These are phyloP conservation scores for Suillus alpinus DNA, from an alignment of 768 basidiomycete species.

Conservation along the genomic window DNA sequence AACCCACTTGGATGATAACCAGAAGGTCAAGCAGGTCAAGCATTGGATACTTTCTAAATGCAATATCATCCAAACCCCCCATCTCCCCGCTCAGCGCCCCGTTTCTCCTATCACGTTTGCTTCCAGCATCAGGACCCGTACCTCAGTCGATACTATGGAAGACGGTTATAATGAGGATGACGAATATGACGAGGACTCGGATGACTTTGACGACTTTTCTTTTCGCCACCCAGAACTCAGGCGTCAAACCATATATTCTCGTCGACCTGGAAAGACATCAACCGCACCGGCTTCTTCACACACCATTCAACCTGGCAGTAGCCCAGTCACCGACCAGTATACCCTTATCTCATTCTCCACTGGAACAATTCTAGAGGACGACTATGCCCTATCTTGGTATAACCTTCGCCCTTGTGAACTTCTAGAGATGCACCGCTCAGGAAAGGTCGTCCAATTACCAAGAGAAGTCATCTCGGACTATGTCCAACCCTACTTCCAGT, in stretches of 20 bases:
- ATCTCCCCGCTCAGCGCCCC: slow-evolving; percentile 35
- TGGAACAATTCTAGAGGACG: slow-evolving; percentile 68
- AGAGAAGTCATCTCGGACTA: slow-evolving; percentile 41
- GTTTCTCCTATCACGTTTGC: slow-evolving; percentile 74
- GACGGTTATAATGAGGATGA: slow-evolving; percentile 33
- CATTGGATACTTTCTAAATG: slow-evolving; percentile 60
- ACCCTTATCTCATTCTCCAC: slow-evolving; percentile 65
- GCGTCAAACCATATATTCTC: slow-evolving; percentile 9
- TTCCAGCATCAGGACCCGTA: slow-evolving; percentile 11
- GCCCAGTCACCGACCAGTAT: slow-evolving; percentile 36
- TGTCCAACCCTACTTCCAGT: slow-evolving; percentile 58
- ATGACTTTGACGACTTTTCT: slow-evolving; percentile 19
- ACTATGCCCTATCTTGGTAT: slow-evolving; percentile 56
- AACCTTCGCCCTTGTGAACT: slow-evolving; percentile 60
- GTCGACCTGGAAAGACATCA: slow-evolving; percentile 7
- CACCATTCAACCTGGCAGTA: slow-evolving; percentile 7
- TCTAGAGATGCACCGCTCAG: slow-evolving; percentile 60
- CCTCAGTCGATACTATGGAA: slow-evolving; percentile 24
- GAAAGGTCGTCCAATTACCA: slow-evolving; percentile 42
- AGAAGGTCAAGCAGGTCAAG: slow-evolving; percentile 64
- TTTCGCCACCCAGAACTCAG: slow-evolving; percentile 4
- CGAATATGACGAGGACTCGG: slow-evolving; percentile 25
- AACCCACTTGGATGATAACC: slow-evolving; percentile 61
- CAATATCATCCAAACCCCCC: slow-evolving; percentile 35
- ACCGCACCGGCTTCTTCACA: slow-evolving; percentile 6